Evolutionary conservation across 2,329 filamentous ascomycete species (phyloP), one percentile per base, ranked within the genome.

Genomic region (Tetracladium maxilliforme): DNA sequence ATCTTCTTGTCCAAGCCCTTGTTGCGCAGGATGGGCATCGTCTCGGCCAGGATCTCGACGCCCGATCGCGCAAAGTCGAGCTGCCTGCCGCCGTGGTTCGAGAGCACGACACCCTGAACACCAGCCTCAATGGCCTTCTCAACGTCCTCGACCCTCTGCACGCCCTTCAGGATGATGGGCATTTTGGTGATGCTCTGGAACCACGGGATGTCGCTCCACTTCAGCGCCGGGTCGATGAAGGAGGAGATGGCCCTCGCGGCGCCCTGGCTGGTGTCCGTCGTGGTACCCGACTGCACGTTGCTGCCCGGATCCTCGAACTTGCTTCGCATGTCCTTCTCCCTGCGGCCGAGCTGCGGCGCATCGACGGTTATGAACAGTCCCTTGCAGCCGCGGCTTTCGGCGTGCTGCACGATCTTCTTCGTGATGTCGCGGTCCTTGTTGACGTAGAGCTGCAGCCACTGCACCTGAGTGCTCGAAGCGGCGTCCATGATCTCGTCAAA

Each of bases 321-420:
- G 36, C 68, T 70, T 19, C 90, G 80, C 90, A 95, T 95, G 49
- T 95, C 90, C 59, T 95, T 98, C 52, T 98, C 90, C 37, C 90
- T 68, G 19, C 90, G 74, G 21, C 90, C 90, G 13, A 98, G 73
- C 52, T 95, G 87, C 6, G 90, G 90, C 26, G 90, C 90, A 49
- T 98, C 90, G 27, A 98, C 90, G 3, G 90, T 98, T 56, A 98
- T 94, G 62, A 98, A 98, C 11, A 98, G 71, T 7, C 78, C 90
- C 54, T 82, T 90, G 64, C 90, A 95, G 15, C 90, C 90, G 29
- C 90, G 76, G 43, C 61, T 61, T 56, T 98, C 90, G 32, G 90
- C 90, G 52, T 95, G 83, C 54, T 87, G 52, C 24, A 98, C 79
- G 39, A 98, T 95, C 34, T 70, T 70, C 52, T 80, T 72, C 7